A percentile compares a stretch with the other conserved stretches of the same genome.
phyloP scores from a whole-genome alignment of 331 rosid species.

The Rhamnella rubrinervis region DNA sequence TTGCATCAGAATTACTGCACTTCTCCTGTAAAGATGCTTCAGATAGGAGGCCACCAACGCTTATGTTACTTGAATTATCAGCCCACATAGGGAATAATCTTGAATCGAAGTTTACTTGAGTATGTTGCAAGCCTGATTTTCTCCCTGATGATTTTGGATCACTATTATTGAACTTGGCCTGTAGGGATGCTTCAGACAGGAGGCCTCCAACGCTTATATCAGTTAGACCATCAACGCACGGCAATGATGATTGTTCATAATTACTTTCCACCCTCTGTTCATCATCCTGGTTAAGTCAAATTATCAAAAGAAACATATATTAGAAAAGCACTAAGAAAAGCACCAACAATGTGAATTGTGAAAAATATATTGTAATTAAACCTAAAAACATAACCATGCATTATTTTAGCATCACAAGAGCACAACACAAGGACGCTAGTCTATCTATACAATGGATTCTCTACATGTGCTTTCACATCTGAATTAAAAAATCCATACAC shows the following conservation, averaged over 20 bases:
- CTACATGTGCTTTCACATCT: neutral
- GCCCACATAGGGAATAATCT: slow-evolving; percentile 14
- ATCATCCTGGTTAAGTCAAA: slow-evolving; percentile 45
- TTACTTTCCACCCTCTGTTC: slow-evolving; percentile 34
- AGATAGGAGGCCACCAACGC: slow-evolving; percentile 58
- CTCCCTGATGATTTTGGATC: slow-evolving; percentile 26
- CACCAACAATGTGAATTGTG: neutral
- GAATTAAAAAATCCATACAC: neutral
- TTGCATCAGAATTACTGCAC: slow-evolving; percentile 25
- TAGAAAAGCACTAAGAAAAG: slow-evolving; percentile 25
- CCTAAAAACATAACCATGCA: neutral
- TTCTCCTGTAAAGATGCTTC: slow-evolving; percentile 56
- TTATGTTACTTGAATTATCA: slow-evolving; percentile 33
- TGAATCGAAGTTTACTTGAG: slow-evolving; percentile 47
- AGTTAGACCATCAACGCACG: slow-evolving; percentile 40
- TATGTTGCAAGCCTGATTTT: slow-evolving; percentile 18
- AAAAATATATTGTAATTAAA: slow-evolving; percentile 10
- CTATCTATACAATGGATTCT: neutral
- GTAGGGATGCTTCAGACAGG: slow-evolving; percentile 44
- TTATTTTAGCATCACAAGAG: too few relatives aligned
- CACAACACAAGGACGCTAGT: neutral
- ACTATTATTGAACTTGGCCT: slow-evolving; percentile 28
- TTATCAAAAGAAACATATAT: slow-evolving; percentile 16
- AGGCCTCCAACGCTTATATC: slow-evolving; percentile 50
- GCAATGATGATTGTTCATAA: slow-evolving; percentile 37